Conservation (phyloP, 129 eudicot species). For the Ambrosia trifida region DNA sequence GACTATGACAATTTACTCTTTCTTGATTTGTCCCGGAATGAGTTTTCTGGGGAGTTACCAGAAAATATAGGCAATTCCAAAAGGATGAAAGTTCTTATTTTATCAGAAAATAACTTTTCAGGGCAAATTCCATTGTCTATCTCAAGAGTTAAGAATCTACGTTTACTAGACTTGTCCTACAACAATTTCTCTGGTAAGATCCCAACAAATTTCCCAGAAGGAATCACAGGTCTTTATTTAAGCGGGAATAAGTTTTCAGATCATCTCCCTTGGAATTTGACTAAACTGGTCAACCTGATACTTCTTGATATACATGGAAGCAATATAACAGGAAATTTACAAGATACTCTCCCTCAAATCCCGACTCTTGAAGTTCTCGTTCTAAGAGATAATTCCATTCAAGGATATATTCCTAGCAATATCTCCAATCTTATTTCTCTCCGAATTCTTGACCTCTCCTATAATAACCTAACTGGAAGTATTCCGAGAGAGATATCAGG, state of each 20-base stretch:
- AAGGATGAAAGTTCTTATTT: conserved; percentile 36
- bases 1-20: conserved; percentile 33
- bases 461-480: conserved; percentile 37
- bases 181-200: conserved; percentile 48
- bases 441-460: conserved; percentile 55
- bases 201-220: conserved; percentile 37
- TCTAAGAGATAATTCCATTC: conserved; percentile 47
- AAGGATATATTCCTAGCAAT: conserved; percentile 42
- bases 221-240: conserved; percentile 38
- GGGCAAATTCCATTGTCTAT: conserved; percentile 59
- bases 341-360: conserved; percentile 31
- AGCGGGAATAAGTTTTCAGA: conserved; percentile 56
- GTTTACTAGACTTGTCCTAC: conserved; percentile 52
- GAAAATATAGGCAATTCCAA: conserved; percentile 50
- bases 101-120: conserved; percentile 47
- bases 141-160: too few relatives aligned
- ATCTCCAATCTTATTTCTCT: conserved; percentile 41
- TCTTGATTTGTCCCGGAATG: conserved; percentile 50
- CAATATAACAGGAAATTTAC: conserved; percentile 37
- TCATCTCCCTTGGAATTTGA: conserved; percentile 38
- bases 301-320: conserved; percentile 61
- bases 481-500: conserved; percentile 36
- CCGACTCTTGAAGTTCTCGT: conserved; percentile 40
- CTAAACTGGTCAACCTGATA: conserved; percentile 38
- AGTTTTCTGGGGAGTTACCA: conserved; percentile 51